Evolutionary conservation across 2,329 filamentous ascomycete genomes (phyloP).

Genomic region (Talaromyces verruculosus): DNA sequence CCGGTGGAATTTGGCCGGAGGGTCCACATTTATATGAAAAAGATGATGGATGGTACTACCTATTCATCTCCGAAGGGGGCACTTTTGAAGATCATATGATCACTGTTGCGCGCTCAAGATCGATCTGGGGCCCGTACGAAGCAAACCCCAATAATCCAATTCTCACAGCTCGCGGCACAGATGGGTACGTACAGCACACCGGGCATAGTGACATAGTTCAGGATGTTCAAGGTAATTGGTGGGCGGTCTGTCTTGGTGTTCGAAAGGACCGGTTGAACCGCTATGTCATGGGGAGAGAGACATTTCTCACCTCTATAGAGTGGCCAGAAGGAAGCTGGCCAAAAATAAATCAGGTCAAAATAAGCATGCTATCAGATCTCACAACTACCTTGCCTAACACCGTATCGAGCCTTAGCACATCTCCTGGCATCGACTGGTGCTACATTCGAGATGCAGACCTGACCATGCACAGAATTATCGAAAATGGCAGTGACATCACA

Average conservation of each 20-base stretch:
- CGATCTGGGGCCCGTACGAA: constrained; percentile 43
- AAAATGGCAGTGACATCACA: constrained; percentile 1
- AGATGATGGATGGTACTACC: constrained; percentile 49
- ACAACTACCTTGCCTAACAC: neutral
- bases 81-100: constrained; percentile 31
- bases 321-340: constrained; percentile 55
- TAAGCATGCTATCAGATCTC: constrained; percentile 21
- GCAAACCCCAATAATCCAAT: constrained; percentile 43
- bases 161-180: constrained; percentile 42
- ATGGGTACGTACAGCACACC: constrained; percentile 51
- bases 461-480: constrained; percentile 24
- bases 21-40: constrained; percentile 54
- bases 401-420: constrained; percentile 17
- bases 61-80: constrained; percentile 50
- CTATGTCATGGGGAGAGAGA: constrained; percentile 58
- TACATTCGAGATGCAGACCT: constrained; percentile 31
- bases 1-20: constrained; percentile 44
- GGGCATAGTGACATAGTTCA: constrained; percentile 60
- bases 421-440: constrained; percentile 25
- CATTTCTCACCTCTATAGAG: constrained; percentile 50
- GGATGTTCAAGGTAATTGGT: constrained; percentile 54
- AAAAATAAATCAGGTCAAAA: constrained; percentile 22
- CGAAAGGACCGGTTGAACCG: constrained; percentile 38
- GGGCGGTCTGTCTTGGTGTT: constrained; percentile 47
- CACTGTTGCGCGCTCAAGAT: constrained; percentile 33